Conservation (phyloP, 441 rosid genomes). For the Adansonia gregorii region DNA sequence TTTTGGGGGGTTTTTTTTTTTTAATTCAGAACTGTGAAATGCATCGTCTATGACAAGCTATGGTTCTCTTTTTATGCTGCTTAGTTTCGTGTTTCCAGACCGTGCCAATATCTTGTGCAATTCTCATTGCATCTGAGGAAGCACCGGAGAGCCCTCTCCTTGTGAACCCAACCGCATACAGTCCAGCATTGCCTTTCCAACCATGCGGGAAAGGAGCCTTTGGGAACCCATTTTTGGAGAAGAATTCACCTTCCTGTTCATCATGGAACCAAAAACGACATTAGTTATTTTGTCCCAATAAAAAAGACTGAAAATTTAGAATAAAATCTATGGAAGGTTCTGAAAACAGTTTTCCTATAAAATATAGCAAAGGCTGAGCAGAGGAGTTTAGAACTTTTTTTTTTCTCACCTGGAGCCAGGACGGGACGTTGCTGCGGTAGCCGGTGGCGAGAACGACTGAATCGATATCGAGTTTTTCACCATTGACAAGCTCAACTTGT, state of each 20-base stretch:
- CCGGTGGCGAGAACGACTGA: conserved; percentile 74
- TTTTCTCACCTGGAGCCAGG: conserved; percentile 68
- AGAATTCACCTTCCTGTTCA: conserved; percentile 70
- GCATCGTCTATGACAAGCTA: conserved; percentile 70
- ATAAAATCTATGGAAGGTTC: background rate
- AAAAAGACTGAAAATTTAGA: background rate
- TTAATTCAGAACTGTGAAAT: conserved; percentile 62
- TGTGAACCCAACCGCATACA: conserved; percentile 91
- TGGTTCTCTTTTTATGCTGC: conserved; percentile 51
- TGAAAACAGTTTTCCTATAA: background rate
- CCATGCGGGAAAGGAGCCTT: conserved; percentile 64
- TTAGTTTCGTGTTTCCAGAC: conserved; percentile 71
- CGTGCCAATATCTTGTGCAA: conserved; percentile 73
- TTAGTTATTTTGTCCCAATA: conserved; percentile 27
- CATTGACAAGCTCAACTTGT: conserved; percentile 66
- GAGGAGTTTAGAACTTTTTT: background rate
- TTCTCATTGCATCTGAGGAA: conserved; percentile 63
- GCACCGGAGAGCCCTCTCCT: conserved; percentile 91
- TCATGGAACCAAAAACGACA: conserved; percentile 22
- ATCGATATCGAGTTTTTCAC: conserved; percentile 55
- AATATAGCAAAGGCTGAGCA: background rate
- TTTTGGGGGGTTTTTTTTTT: conserved; percentile 8
- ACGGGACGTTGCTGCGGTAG: conserved; percentile 85
- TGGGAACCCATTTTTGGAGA: conserved; percentile 76
- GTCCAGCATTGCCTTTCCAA: conserved; percentile 84